Conservation (phyloP, 164 flowering plant species). For the Nymphaea colorata region DNA sequence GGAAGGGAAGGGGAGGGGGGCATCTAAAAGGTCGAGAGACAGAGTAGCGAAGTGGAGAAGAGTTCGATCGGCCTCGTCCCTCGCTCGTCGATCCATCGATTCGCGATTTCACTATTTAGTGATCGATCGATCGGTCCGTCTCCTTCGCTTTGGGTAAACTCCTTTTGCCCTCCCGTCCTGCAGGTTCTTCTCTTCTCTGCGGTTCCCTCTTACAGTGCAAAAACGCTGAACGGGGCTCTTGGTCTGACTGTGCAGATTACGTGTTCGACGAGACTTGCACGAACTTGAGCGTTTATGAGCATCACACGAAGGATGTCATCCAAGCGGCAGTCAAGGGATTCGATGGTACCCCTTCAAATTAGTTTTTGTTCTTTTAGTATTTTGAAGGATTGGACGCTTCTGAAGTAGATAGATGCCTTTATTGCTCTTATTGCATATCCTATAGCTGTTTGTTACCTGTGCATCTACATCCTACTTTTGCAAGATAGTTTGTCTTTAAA, state of each 20-base stretch:
- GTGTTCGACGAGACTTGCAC: constrained; percentile 60
- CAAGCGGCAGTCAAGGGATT: constrained; percentile 86
- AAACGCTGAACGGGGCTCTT: background rate
- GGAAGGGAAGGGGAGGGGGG: no score
- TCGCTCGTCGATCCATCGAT: no score
- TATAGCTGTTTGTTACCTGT: no score
- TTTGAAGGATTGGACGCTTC: background rate
- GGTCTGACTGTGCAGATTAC: constrained; percentile 27
- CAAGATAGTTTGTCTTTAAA: no score
- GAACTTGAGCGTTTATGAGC: constrained; percentile 53
- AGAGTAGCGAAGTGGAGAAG: no score
- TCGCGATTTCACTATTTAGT: no score
- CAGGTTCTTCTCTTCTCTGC: background rate
- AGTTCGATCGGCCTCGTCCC: no score
- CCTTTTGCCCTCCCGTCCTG: background rate
- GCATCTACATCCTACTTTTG: no score
- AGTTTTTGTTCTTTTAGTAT: background rate
- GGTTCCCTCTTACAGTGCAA: background rate
- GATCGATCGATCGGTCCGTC: background rate
- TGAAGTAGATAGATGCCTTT: background rate
- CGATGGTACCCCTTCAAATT: constrained; percentile 33
- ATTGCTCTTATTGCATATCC: no score
- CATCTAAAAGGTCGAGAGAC: no score
- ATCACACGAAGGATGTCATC: constrained; percentile 66
- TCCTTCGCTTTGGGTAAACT: constrained; percentile 65